Conservation (phyloP, 257 asterid species). For the Jasminum sambac region DNA sequence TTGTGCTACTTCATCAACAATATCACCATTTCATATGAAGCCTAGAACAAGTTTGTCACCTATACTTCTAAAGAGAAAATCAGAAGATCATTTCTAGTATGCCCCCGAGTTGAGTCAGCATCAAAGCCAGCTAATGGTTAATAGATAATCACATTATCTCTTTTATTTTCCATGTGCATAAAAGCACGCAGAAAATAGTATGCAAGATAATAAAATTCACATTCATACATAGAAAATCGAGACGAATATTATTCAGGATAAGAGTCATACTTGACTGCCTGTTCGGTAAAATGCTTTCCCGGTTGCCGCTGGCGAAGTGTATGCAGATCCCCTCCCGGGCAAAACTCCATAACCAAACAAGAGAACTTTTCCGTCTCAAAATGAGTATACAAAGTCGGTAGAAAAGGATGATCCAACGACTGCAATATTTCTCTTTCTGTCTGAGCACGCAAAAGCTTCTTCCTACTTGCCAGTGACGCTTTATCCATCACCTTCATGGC, state of each 20-base stretch:
- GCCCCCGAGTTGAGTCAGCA: not conserved
- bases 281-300: conserved; percentile 78
- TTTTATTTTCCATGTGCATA: not conserved
- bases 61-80: not conserved
- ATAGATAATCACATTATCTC: not conserved
- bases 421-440: conserved; percentile 79
- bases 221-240: conserved; percentile 12
- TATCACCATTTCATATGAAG: not conserved
- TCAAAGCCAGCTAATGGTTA: not conserved
- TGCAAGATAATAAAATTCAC: conserved; percentile 7
- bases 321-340: conserved; percentile 87
- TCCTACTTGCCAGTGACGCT: conserved; percentile 73
- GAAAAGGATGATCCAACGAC: conserved; percentile 76
- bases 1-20: not conserved
- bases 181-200: not conserved
- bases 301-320: conserved; percentile 81
- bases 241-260: conserved; percentile 25
- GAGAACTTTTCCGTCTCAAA: conserved; percentile 78
- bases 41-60: not conserved
- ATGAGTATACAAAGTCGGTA: conserved; percentile 67
- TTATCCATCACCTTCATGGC: conserved; percentile 88
- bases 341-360: conserved; percentile 84
- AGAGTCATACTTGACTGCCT: conserved; percentile 70
- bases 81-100: not conserved
- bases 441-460: conserved; percentile 79